Evolutionary conservation across 2,329 filamentous ascomycete genomes (phyloP), one percentile per base, ranked within the genome.

Genomic region (Paecilomyces dactylethromorphus): DNA sequence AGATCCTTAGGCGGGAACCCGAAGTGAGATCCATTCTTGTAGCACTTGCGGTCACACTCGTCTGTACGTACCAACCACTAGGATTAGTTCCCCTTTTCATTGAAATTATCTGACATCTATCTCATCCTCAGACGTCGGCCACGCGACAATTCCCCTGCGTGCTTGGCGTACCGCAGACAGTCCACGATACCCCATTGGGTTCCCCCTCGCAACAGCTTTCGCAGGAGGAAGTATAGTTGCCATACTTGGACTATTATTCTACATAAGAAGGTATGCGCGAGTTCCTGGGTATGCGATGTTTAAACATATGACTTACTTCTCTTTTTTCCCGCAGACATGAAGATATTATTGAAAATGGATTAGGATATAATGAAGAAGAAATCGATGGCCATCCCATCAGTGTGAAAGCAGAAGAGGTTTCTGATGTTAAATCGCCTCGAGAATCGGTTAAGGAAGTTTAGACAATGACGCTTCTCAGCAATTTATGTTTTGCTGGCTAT

Each of bases 31-130:
- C 33, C 4, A 39, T 39, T n/a, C 10, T 39, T n/a, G 33, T 39
- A 22, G 54, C 18, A 52, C 35, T 29, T 53, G 58, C 53, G 59
- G 29, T 61, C 53, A 24, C 57, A 55, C 7, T 57, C 57, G 33
- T 39, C 12, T 39, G 33, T 39, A 15, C 15, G 33, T 39, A 39
- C 33, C n/a, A 13, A 4, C 33, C 12, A 13, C 5, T 39, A 13
- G 11, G 15, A 12, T 39, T 39, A 5, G 15, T 13, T 6, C n/a
- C 33, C 33, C 12, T 39, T 39, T 39, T 13, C 33, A 39, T 39
- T 39, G 24, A 11, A 39, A 13, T 39, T 11, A 39, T 39, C 33
- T 39, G 4, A 39, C 33, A 39, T 39, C 33, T 4, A 39, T 15
- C 8, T 39, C 11, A 26, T 5, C 24, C 24, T 26, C 24, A 26